Conservation (phyloP, 1,139 yeast species). For the Candida glucosophila region DNA sequence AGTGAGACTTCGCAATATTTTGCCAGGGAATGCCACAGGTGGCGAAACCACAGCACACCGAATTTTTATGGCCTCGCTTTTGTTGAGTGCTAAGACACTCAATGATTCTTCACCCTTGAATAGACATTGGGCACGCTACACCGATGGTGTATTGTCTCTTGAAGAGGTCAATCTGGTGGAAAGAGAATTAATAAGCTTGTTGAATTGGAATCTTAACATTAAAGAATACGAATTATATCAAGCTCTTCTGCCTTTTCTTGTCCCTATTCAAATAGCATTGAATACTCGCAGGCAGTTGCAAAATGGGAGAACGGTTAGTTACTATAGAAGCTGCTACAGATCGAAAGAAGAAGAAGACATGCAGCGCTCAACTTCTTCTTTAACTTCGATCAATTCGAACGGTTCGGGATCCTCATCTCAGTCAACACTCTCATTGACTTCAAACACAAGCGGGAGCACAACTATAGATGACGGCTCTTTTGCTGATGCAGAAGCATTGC, state of each 20-base stretch:
- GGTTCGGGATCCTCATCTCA: slow-evolving; percentile 7
- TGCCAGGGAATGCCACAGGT: slow-evolving; percentile 87
- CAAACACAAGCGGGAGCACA: too few relatives aligned
- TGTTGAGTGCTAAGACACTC: slow-evolving; percentile 80
- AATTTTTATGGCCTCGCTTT: slow-evolving; percentile 79
- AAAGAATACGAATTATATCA: slow-evolving; percentile 59
- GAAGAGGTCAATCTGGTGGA: slow-evolving; percentile 88
- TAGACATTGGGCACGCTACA: slow-evolving; percentile 91
- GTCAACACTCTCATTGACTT: slow-evolving; percentile 5
- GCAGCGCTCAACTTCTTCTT: slow-evolving; percentile 8
- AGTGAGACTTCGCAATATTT: slow-evolving; percentile 61
- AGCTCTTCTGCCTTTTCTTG: slow-evolving; percentile 67
- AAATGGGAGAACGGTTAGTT: slow-evolving; percentile 24
- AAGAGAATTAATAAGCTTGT: slow-evolving; percentile 69
- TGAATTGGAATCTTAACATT: slow-evolving; percentile 78
- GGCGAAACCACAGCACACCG: slow-evolving; percentile 93
- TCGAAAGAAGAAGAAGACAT: slow-evolving; percentile 7
- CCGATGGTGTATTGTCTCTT: slow-evolving; percentile 69
- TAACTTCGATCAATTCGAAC: slow-evolving; percentile 7
- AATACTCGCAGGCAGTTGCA: slow-evolving; percentile 23
- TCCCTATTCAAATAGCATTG: slow-evolving; percentile 48
- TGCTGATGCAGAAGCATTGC: too few relatives aligned
- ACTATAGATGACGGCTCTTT: too few relatives aligned
- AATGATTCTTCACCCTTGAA: slow-evolving; percentile 93
- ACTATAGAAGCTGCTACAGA: slow-evolving; percentile 20